phyloP scores from a whole-genome alignment of 169 alveolate genomes.

The Eimeria acervulina region DNA sequence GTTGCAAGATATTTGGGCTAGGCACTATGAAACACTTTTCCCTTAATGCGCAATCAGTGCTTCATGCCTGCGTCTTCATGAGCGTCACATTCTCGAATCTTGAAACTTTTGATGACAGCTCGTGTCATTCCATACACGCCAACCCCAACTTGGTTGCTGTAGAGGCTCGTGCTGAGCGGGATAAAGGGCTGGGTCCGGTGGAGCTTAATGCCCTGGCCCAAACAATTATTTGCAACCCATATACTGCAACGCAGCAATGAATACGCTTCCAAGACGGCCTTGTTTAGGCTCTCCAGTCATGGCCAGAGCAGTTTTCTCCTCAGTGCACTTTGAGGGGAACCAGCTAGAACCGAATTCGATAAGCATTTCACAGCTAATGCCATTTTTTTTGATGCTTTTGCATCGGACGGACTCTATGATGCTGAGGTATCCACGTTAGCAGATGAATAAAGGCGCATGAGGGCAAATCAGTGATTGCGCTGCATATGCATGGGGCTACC shows the following conservation, averaged over 20 bases:
- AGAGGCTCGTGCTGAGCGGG: conserved; percentile 2
- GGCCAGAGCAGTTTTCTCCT: neutral
- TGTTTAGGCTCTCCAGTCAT: neutral
- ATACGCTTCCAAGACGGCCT: neutral
- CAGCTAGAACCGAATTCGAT: too few species aligned
- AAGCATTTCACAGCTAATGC: too few species aligned
- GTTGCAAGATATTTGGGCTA: conserved; percentile 83
- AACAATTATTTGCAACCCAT: conserved; percentile 28
- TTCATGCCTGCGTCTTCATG: conserved; percentile 43
- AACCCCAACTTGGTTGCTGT: conserved; percentile 50
- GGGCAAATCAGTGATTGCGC: neutral
- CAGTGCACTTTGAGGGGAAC: neutral
- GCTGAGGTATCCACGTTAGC: neutral
- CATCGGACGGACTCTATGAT: neutral
- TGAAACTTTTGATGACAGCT: conserved; percentile 24
- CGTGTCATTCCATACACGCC: conserved; percentile 79
- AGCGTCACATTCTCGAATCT: neutral
- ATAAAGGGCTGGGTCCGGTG: conserved; percentile 6
- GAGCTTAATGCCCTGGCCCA: conserved; percentile 39
- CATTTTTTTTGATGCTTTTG: too few species aligned
- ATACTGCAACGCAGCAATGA: conserved; percentile 30
- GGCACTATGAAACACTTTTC: neutral
- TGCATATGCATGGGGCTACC: neutral
- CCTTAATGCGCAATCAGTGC: neutral
- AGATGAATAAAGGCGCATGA: neutral